Base-by-base conservation (phyloP, 164 flowering plant genomes). In the Warburgia ugandensis region DNA sequence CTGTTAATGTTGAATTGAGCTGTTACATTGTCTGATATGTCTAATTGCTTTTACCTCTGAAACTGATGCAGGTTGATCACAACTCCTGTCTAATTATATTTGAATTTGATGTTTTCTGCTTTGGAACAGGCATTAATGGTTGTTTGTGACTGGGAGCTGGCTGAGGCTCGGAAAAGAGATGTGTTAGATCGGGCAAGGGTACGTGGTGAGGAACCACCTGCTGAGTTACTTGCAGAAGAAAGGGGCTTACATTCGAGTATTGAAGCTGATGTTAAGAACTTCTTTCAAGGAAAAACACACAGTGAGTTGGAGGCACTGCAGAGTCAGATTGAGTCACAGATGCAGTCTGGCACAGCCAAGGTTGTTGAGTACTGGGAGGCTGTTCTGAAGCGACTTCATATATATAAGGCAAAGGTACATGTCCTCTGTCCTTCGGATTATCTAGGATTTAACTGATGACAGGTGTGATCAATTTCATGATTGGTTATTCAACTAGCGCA, bases 341-440 rank as follows among this genome's bases (percentile, higher is more conserved):
- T 94, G 94, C 81, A 74, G 33, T 73, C 95, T 54, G 99, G 99
- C 14, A 77, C 77, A 5, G 99, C 97, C 12, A 89, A 94, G 65
- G 92, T 84, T 1, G 99, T 94, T 22, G 99, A 94, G 66, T 94
- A 75, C 54, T 94, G 99, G 99, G 97, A 94, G 58, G 96, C 92
- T 57, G 68, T 94, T 63, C 74, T 86, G 55, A 94, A 89, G 70
- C 94, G 90, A 35, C 82, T 94, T 39, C 84, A 79, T 26, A 89
- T 89, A 52, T 94, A 64, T 74, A 89, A 94, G 70, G 97, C 99
- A 30, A 87, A 81, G 90, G 96, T 86, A 77, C 17, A 29, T 45
- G 20, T 36, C 12, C 5, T 38, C 23, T 20, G 19, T 42, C 25
- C 7, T n/a, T 42, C 20, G 4, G 1, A 9, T 42, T 16, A 11